phyloP scores from a whole-genome alignment of 2,329 filamentous ascomycete species.

The Akanthomyces lecanii region DNA sequence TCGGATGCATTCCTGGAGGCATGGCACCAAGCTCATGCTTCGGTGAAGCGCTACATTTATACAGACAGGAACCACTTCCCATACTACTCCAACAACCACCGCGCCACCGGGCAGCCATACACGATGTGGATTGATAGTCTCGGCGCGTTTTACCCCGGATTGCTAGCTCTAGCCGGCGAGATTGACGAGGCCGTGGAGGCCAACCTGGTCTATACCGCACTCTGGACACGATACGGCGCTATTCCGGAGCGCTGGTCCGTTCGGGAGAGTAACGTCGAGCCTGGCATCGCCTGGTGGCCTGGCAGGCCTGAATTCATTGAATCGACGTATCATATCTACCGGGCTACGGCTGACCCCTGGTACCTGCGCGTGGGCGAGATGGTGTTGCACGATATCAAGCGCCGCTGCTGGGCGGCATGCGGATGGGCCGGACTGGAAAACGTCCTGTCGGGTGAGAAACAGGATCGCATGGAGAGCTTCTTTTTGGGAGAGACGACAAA shows the following conservation, averaged over 20 bases:
- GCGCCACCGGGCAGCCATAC: constrained; percentile 80
- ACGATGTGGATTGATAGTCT: constrained; percentile 96
- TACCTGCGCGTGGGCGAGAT: constrained; percentile 95
- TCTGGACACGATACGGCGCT: constrained; percentile 94
- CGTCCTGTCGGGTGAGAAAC: constrained; percentile 76
- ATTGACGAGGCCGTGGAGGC: constrained; percentile 87
- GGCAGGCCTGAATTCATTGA: constrained; percentile 95
- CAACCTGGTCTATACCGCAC: constrained; percentile 82
- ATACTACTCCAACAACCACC: constrained; percentile 87
- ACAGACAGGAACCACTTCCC: constrained; percentile 73
- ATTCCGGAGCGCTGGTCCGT: constrained; percentile 93
- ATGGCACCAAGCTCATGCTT: constrained; percentile 81
- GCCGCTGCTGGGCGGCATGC: constrained; percentile 83
- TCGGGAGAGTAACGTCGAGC: constrained; percentile 76
- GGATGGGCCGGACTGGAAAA: constrained; percentile 90
- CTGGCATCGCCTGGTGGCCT: constrained; percentile 89
- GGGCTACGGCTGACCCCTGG: constrained; percentile 90
- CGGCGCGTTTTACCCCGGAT: constrained; percentile 89
- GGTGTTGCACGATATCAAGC: constrained; percentile 81
- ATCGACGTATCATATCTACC: constrained; percentile 93
- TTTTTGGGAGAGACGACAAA: constrained; percentile 95
- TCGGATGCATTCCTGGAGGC: constrained; percentile 74
- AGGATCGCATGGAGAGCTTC: constrained; percentile 97
- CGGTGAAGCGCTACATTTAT: constrained; percentile 89
- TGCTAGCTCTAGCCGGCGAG: constrained; percentile 81